phyloP scores from a whole-genome alignment of 2,329 filamentous ascomycete species.

The Beauveria bassiana region DNA sequence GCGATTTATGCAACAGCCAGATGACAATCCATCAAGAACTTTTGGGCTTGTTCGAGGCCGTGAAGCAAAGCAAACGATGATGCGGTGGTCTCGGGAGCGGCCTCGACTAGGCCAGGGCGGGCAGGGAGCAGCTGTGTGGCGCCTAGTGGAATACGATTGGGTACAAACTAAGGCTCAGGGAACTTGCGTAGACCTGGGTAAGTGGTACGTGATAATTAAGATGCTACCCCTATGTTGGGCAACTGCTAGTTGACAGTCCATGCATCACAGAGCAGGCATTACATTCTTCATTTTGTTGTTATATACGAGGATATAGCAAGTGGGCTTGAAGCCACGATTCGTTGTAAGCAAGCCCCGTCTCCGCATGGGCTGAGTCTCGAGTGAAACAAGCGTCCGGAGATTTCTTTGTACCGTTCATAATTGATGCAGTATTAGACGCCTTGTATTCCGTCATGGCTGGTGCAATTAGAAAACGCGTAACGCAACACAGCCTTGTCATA shows the following conservation, averaged over 20 bases:
- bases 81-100: neutral
- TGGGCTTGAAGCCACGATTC: neutral
- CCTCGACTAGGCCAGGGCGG: neutral
- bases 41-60: neutral
- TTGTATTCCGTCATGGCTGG: neutral
- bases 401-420: neutral
- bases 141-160: neutral
- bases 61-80: neutral
- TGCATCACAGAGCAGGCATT: neutral
- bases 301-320: slow-evolving; percentile 2
- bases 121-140: neutral
- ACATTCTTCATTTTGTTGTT: neutral
- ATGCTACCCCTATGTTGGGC: neutral
- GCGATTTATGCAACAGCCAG: neutral
- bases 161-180: neutral
- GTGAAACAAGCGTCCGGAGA: slow-evolving; percentile 10
- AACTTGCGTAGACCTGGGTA: neutral
- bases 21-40: neutral
- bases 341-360: slow-evolving; percentile 4
- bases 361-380: slow-evolving; percentile 10
- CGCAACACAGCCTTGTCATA: neutral
- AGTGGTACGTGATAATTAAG: neutral
- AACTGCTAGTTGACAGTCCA: neutral
- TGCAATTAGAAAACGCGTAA: slow-evolving; percentile 4
- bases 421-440: slow-evolving; percentile 4